Evolutionary conservation across 495 filamentous ascomycete species (phyloP).

Genomic region (Penicillium odoratum): DNA sequence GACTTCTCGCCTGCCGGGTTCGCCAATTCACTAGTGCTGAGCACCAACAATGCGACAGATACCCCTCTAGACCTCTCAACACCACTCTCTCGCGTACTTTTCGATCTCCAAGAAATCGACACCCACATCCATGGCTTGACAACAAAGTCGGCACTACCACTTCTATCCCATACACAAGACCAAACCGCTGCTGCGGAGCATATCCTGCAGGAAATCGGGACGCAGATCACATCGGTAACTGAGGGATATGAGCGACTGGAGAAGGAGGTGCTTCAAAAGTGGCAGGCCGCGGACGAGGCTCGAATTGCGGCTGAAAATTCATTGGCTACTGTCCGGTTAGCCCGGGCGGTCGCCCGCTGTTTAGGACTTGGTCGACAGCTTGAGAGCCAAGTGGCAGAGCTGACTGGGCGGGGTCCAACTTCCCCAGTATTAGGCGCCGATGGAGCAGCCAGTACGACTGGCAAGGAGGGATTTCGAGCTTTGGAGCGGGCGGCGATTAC

Average conservation of each 20-base stretch:
- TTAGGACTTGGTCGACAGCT: slow-evolving; percentile 82
- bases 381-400: slow-evolving; percentile 73
- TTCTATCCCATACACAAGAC: slow-evolving; percentile 74
- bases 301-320: slow-evolving; percentile 69
- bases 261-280: slow-evolving; percentile 77
- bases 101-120: slow-evolving; percentile 96
- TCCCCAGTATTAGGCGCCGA: slow-evolving; percentile 17
- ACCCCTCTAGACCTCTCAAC: slow-evolving; percentile 90
- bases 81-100: slow-evolving; percentile 88
- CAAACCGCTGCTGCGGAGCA: slow-evolving; percentile 66
- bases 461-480: slow-evolving; percentile 70
- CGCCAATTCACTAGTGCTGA: slow-evolving; percentile 82
- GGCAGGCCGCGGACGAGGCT: slow-evolving; percentile 78
- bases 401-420: slow-evolving; percentile 40
- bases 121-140: slow-evolving; percentile 91
- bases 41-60: slow-evolving; percentile 90
- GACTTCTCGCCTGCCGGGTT: slow-evolving; percentile 76
- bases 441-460: slow-evolving; percentile 27
- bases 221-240: slow-evolving; percentile 74
- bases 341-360: slow-evolving; percentile 71
- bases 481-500: slow-evolving; percentile 78
- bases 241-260: slow-evolving; percentile 81
- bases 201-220: slow-evolving; percentile 70
- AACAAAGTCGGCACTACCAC: slow-evolving; percentile 76
- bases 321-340: slow-evolving; percentile 74